A percentile compares a stretch with the other conserved stretches of the same genome.
phyloP scores from a whole-genome alignment of 1,284 basidiomycete species.

The Cyathus pygmaeus region DNA sequence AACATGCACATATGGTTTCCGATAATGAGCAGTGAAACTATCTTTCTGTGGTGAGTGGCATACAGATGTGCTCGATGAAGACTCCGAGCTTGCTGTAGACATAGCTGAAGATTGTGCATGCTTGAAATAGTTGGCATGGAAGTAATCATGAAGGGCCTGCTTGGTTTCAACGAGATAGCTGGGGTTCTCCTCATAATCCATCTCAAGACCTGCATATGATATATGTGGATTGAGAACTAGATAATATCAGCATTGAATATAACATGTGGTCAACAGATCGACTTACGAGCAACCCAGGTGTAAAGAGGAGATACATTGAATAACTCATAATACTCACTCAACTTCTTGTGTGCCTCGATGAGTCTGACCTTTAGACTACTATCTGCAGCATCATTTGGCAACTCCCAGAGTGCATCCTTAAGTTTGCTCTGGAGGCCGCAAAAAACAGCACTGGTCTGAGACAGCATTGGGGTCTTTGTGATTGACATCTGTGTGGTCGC shows the following conservation, averaged over 20 bases:
- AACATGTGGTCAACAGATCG: no score
- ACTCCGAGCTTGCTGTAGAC: no score
- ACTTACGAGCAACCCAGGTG: conserved; percentile 9
- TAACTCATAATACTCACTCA: conserved; percentile 22
- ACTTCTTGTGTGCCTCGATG: conserved; percentile 15
- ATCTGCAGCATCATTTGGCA: neutral
- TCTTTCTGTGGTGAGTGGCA: no score
- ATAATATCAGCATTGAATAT: neutral
- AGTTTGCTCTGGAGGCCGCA: conserved; percentile 19
- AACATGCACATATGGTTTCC: no score
- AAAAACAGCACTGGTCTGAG: conserved; percentile 16
- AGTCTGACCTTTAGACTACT: conserved; percentile 3
- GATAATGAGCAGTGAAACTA: no score
- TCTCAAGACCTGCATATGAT: neutral
- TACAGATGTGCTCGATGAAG: no score
- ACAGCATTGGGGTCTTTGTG: conserved; percentile 25
- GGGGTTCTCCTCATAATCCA: neutral
- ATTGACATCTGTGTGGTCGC: no score
- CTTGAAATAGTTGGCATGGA: neutral
- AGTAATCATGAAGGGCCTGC: neutral
- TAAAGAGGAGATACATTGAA: conserved; percentile 24
- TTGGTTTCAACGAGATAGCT: neutral
- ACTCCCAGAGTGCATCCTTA: neutral
- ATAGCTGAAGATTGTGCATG: no score
- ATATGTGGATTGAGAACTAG: neutral